Evolutionary conservation across 2,329 filamentous ascomycete genomes (phyloP).

Genomic region (Ceratocystis diversiconidia): DNA sequence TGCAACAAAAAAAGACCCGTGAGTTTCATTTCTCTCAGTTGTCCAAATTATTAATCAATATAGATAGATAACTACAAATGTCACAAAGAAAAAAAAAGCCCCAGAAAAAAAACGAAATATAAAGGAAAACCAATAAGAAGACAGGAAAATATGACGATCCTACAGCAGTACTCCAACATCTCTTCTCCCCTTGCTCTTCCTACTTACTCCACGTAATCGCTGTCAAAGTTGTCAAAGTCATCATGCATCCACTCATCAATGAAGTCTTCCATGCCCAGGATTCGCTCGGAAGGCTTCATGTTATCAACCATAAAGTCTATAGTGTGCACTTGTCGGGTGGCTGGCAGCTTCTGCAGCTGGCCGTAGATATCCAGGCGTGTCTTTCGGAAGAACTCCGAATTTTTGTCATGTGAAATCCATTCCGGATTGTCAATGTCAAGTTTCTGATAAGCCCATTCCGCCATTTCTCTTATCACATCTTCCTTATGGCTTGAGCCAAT

Average conservation of each 20-base stretch:
- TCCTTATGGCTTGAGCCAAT: not conserved
- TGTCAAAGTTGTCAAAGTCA: conserved; percentile 37
- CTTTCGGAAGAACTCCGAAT: not conserved
- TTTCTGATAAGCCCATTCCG: not conserved
- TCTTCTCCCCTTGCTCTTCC: too few relatives aligned
- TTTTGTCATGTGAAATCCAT: not conserved
- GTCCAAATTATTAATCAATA: too few relatives aligned
- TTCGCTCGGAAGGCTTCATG: conserved; percentile 53
- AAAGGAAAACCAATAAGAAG: too few relatives aligned
- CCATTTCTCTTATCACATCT: not conserved
- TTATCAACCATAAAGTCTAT: conserved; percentile 39
- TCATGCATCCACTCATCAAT: conserved; percentile 39
- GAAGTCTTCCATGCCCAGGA: conserved; percentile 60
- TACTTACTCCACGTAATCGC: conserved; percentile 12
- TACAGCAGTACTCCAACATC: too few relatives aligned
- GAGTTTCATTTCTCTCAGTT: too few relatives aligned
- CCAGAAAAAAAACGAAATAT: too few relatives aligned
- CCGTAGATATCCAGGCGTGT: not conserved
- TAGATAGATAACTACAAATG: too few relatives aligned
- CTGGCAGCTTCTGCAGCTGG: not conserved
- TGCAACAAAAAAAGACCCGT: too few relatives aligned
- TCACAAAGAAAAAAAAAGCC: too few relatives aligned
- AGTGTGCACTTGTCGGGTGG: not conserved
- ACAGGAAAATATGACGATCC: too few relatives aligned
- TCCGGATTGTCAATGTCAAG: not conserved